Evolutionary conservation across 495 filamentous ascomycete species (phyloP), one percentile per base, ranked within the genome.

Genomic region (Friedmanniomyces simplex): DNA sequence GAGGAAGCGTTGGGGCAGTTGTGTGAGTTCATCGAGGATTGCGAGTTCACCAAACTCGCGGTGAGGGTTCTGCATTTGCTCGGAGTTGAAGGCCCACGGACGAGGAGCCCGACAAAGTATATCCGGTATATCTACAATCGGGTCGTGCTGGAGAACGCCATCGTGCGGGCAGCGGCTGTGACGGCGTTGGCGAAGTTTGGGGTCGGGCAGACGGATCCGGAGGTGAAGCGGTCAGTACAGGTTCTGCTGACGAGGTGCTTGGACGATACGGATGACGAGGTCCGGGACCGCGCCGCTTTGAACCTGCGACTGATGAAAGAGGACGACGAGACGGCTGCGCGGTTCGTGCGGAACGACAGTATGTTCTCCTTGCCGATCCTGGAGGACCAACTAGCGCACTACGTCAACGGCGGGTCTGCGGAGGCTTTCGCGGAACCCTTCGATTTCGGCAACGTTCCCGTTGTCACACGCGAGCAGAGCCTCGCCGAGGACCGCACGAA

Each of bases 101-200:
- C 94, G 5, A 83, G 87, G 5, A 87, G 95, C 62, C 94, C 93
- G 2, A 97, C 91, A 54, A 97, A 97, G 77, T 99, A 96, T 63
- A 94, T 99, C 67, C 87, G 93, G 13, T 99, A 99, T 71, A 97
- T 99, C 64, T 99, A 99, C 73, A 99, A 99, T 75, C 84, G 93
- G 34, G 93, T 99, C 20, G 94, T 97, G 24, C 74, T 99, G 25
- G 93, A 99, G 74, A 99, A 97, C 68, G 88, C 93, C 24, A 87
- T 95, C 58, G 90, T 99, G 41, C 83, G 93, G 59, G 93, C 93
- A 37, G 94, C 93, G 20, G 94, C 93, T 25, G 93, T 96, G 41
- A 96, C 93, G 18, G 93, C 93, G 8, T 68, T 99, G 55, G 89
- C 91, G 58, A 99, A 97, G 71, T 97, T 97, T 69, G 94, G 93